Evolutionary conservation across 1,139 yeast genomes (phyloP), one percentile per base, ranked within the genome.

Genomic region (Nakaseomyces kungkrabaensis): DNA sequence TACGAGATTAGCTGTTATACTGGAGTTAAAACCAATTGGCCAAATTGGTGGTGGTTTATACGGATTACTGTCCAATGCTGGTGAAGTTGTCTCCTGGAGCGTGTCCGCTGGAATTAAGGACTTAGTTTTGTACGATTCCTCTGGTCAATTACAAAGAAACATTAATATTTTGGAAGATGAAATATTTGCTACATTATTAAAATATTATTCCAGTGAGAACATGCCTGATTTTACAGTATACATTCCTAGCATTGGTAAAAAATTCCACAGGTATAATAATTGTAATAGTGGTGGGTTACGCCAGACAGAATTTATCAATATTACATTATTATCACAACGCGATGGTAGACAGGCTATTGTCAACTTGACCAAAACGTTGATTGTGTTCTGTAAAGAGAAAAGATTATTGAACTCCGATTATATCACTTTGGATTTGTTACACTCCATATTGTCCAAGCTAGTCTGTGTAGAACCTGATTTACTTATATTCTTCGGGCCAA

Each of bases 291-390:
- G 55, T 13, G 38, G 38, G 4, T 6, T 36, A 7, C 38, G 25
- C n/a, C 57, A 61, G 47, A 49, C 57, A 36, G 48, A 54, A 13
- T 82, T 81, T 51, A 74, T 92, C 51, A 79, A 76, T 49, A 76
- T 92, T 54, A 75, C 79, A 41, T 70, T 94, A 50, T 70, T 90
- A 40, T 81, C 94, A 25, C 73, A 77, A 45, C 78, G 81, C 45
- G 97, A 94, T 65, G 98, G 99, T 5, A 82, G 95, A 56, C 85
- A 89, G 50, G 84, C 96, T 22, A 79, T 92, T 54, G 92, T 89
- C 36, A 96, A 88, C 58, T 74, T 94, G 52, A 85, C 98, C 25
- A 83, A 79, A 59, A 86, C 95, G 36, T 81, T 90, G 80, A 81
- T 95, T 44, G 89, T 82, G 51, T 72, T 88, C 56, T 85, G 90